phyloP scores from a whole-genome alignment of 768 basidiomycete species.

The Lactarius tabidus region DNA sequence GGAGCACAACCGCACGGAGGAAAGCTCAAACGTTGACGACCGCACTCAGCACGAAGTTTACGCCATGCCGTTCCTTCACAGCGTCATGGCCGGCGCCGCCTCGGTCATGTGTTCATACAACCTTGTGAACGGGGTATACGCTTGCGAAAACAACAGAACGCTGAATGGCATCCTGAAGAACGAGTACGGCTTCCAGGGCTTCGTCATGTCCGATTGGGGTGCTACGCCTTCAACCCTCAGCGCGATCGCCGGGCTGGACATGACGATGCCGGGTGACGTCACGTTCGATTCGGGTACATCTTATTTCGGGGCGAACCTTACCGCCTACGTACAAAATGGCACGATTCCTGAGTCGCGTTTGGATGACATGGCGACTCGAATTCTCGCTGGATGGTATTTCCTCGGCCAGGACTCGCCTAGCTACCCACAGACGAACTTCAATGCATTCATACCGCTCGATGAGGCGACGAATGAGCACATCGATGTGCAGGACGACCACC shows the following conservation, averaged over 20 bases:
- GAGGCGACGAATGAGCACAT: slow-evolving; percentile 54
- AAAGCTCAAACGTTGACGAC: slow-evolving; percentile 72
- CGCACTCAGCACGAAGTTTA: slow-evolving; percentile 76
- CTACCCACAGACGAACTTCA: slow-evolving; percentile 69
- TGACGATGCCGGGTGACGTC: slow-evolving; percentile 59
- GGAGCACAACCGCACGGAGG: slow-evolving; percentile 53
- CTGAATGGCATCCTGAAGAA: slow-evolving; percentile 73
- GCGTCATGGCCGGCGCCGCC: slow-evolving; percentile 70
- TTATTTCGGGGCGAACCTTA: slow-evolving; percentile 68
- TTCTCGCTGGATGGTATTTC: slow-evolving; percentile 68
- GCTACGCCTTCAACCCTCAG: slow-evolving; percentile 61
- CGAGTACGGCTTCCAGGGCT: slow-evolving; percentile 76
- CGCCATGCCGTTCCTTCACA: slow-evolving; percentile 61
- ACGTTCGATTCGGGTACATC: slow-evolving; percentile 42
- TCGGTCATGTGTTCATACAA: slow-evolving; percentile 79
- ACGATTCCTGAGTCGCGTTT: slow-evolving; percentile 61
- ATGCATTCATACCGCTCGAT: slow-evolving; percentile 53
- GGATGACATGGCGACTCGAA: slow-evolving; percentile 80
- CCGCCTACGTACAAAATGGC: slow-evolving; percentile 63
- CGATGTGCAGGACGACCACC: slow-evolving; percentile 69
- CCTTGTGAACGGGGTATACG: slow-evolving; percentile 63
- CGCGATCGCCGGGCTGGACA: slow-evolving; percentile 60
- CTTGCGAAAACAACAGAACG: slow-evolving; percentile 69
- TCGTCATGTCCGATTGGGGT: slow-evolving; percentile 72
- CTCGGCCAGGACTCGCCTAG: slow-evolving; percentile 57